Base-by-base conservation (phyloP, 805 yeast genomes). In the Schwanniomyces yamadae region DNA sequence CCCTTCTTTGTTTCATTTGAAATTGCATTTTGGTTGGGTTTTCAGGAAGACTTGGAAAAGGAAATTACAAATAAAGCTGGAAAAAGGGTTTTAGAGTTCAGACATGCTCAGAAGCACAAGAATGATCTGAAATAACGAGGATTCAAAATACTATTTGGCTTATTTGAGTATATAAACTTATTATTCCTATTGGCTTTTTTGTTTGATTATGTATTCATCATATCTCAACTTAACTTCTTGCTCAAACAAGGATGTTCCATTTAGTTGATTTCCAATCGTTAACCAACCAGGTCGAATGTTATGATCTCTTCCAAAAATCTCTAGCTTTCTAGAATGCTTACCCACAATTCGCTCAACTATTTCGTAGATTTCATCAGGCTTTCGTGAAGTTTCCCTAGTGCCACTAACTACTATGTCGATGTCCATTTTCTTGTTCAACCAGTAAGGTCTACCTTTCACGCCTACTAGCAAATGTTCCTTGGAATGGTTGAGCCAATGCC, bases 401-500 rank as follows among this genome's bases (percentile, higher is more conserved):
- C 83, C 72, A 6, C 95, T 82, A 1, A 88, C 91, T 28, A 90
- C 70, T 5, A 83, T 62, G 52, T 90, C 96, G 3, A 82, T 66
- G 55, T 90, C 96, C 12, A 84, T 57, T 20, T 75, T 69, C 35
- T 69, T 63, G 38, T 75, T 76, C 18, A 88, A 50, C 95, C 95
- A 87, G 23, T 59, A 50, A 0, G 95, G 89, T 26, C 76, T 55
- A 0, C 96, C 97, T 51, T 90, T 90, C 17, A 84, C 52, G 0
- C 96, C 98, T 6, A 91, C 84, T 4, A 90, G 60, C 28, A 88
- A 65, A 55, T 90, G 97, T 57, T 90, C 98, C 50, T 90, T 90
- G 0, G 96, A 84, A 59, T 90, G 98, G 54, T 90, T 90, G 35
- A 90, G 69, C 98, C 98, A 90, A 57, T 90, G 98, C 0, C 98